These are phyloP conservation scores for Hyphopichia wangnamkhiaoensis DNA, from an alignment of 1,139 yeast genomes.

Conservation along the genomic window DNA sequence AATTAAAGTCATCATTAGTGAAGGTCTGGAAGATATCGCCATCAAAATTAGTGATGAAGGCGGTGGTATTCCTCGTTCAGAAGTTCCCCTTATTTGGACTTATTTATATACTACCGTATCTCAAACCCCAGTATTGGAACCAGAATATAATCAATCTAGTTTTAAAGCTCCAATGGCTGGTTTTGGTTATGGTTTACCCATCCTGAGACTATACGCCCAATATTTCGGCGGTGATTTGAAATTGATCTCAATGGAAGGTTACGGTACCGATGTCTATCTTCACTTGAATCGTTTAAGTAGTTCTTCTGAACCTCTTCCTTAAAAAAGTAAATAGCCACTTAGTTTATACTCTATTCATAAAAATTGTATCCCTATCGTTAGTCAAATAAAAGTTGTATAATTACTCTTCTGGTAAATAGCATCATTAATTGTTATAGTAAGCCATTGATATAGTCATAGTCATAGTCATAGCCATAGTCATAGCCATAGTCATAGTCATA, in stretches of 20 bases:
- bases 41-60: constrained; percentile 92
- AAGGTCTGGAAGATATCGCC: constrained; percentile 91
- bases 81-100: constrained; percentile 86
- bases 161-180: constrained; percentile 95
- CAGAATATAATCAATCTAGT: constrained; percentile 54
- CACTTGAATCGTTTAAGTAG: constrained; percentile 66
- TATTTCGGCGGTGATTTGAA: constrained; percentile 91
- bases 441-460: no score
- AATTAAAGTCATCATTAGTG: constrained; percentile 84
- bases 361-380: no score
- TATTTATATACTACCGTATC: constrained; percentile 87
- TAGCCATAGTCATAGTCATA: no score
- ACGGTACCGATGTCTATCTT: constrained; percentile 89
- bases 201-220: constrained; percentile 80
- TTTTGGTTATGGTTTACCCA: constrained; percentile 88
- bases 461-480: no score
- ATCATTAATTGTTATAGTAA: no score
- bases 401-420: no score
- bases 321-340: neutral
- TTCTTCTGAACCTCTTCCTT: constrained; percentile 49
- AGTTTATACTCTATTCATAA: no score
- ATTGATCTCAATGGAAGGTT: constrained; percentile 89
- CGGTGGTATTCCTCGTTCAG: constrained; percentile 88
- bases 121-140: constrained; percentile 67
- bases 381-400: neutral